Conservation (phyloP, 345 rosid species). For the Lagerstroemia speciosa region DNA sequence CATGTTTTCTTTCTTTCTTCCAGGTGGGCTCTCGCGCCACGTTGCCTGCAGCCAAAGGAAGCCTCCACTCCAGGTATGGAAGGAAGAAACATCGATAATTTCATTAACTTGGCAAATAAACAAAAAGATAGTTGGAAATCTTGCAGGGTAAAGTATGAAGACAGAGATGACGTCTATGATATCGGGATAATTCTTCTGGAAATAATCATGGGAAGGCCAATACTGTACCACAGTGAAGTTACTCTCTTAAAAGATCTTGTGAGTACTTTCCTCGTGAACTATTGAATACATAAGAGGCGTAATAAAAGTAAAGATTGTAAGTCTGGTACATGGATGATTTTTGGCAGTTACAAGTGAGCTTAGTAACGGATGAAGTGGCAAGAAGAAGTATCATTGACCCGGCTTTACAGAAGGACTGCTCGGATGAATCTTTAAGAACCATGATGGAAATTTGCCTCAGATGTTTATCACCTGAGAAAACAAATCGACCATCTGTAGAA, state of each 20-base stretch:
- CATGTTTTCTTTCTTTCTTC: not conserved
- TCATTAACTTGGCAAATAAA: not conserved
- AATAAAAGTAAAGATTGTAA: not conserved
- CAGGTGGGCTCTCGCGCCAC: conserved; percentile 6
- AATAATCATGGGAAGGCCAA: conserved; percentile 45
- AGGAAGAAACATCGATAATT: not conserved
- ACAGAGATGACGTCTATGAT: conserved; percentile 36
- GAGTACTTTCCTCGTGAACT: conserved; percentile 9
- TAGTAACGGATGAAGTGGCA: conserved; percentile 25
- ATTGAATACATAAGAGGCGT: not conserved
- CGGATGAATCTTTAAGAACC: conserved; percentile 42
- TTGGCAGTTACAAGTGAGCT: conserved; percentile 38
- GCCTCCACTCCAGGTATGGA: conserved; percentile 8
- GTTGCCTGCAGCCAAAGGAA: conserved; percentile 5
- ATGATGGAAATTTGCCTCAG: conserved; percentile 37
- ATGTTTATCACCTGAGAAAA: conserved; percentile 31
- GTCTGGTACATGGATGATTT: not conserved
- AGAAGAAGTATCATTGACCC: conserved; percentile 41
- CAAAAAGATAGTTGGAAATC: not conserved
- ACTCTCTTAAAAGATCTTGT: conserved; percentile 37
- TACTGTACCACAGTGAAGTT: conserved; percentile 28
- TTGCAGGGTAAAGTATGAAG: conserved; percentile 26
- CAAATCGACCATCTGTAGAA: conserved; percentile 42
- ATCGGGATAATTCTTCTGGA: conserved; percentile 53
- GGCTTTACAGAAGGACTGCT: conserved; percentile 34